phyloP scores from a whole-genome alignment of 108 stramenopile species.

The Craspedostauros australis region DNA sequence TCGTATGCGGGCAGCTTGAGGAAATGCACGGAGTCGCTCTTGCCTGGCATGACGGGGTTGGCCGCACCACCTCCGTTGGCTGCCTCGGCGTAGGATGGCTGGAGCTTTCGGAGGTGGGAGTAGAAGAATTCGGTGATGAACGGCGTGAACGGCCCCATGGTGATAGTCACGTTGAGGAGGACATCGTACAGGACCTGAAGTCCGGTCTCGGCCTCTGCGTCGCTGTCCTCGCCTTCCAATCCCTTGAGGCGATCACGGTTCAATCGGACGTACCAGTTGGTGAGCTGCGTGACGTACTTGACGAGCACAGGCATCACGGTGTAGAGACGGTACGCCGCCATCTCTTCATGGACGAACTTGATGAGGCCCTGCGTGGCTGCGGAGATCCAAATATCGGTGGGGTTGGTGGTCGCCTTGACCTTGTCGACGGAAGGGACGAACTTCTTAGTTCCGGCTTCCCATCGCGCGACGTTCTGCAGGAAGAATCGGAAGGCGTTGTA shows the following conservation, averaged over 20 bases:
- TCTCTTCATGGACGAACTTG: conserved; percentile 96
- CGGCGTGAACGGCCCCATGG: conserved; percentile 99
- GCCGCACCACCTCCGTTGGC: conserved; percentile 54
- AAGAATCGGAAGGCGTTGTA: conserved; percentile 99
- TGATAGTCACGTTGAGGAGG: conserved; percentile 83
- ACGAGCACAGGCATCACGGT: conserved; percentile 99
- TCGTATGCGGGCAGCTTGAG: conserved; percentile 82
- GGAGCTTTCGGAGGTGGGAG: conserved; percentile 89
- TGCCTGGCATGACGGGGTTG: conserved; percentile 84
- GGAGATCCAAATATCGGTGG: conserved; percentile 98
- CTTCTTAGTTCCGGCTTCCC: conserved; percentile 49
- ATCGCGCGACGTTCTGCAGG: conserved; percentile 84
- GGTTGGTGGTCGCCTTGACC: conserved; percentile 78
- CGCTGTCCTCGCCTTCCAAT: conserved; percentile 75
- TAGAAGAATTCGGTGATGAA: conserved; percentile 99
- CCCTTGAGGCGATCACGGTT: conserved; percentile 99
- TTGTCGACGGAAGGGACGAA: conserved; percentile 83
- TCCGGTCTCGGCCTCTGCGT: conserved; percentile 75
- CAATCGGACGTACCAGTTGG: conserved; percentile 99
- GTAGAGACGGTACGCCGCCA: conserved; percentile 97
- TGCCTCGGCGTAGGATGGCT: conserved; percentile 75
- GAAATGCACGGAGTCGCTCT: conserved; percentile 95
- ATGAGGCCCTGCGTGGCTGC: conserved; percentile 95
- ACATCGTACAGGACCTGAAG: conserved; percentile 96
- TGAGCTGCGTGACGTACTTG: conserved; percentile 91